Base-by-base conservation (phyloP, 805 yeast genomes). In the Huiozyma sinensis region DNA sequence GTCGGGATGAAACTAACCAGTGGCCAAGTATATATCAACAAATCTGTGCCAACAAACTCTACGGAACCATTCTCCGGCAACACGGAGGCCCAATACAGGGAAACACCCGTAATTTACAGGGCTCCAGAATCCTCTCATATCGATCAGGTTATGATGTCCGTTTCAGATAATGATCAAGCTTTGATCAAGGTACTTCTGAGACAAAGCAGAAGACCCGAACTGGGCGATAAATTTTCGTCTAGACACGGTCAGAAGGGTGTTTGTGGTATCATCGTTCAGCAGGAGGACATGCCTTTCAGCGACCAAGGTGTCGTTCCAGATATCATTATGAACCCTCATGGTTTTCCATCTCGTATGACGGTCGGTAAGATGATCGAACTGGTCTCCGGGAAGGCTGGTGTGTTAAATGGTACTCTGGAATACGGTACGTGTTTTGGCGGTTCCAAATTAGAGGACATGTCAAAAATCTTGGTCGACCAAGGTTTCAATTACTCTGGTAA, bases 321-420 rank as follows among this genome's bases (percentile, higher is more conserved):
- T 68, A 89, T 90, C 51, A 90, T 90, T 58, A 90, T 90, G 97
- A 90, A 90, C 60, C 98, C 98, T 1, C 98, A 90, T 64, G 98
- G 97, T 70, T 92, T 90, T 81, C 98, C 98, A 50, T 90, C 97
- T 33, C 95, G 98, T 76, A 92, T 92, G 98, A 92, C 98, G 35
- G 97, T 92, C 13, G 98, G 98, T 47, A 92, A 92, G 66, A 90
- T 92, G 97, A 79, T 92, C 52, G 98, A 92, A 65, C 72, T 90
- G 49, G 83, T 92, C 27, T 83, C 95, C 31, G 98, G 98, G 54
- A 92, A 92, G 61, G 98, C 97, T 0, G 98, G 98, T 63, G 97
- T 92, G 35, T 67, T 92, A 54, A 83, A 86, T 55, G 98, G 98
- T 4, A 60, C 84, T 2, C 69, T 92, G 47, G 95, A 92, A 63